A percentile compares a stretch with the other conserved stretches of the same genome.
Conservation (phyloP, 352 stramenopile species). For the Pythium guiyangense region DNA sequence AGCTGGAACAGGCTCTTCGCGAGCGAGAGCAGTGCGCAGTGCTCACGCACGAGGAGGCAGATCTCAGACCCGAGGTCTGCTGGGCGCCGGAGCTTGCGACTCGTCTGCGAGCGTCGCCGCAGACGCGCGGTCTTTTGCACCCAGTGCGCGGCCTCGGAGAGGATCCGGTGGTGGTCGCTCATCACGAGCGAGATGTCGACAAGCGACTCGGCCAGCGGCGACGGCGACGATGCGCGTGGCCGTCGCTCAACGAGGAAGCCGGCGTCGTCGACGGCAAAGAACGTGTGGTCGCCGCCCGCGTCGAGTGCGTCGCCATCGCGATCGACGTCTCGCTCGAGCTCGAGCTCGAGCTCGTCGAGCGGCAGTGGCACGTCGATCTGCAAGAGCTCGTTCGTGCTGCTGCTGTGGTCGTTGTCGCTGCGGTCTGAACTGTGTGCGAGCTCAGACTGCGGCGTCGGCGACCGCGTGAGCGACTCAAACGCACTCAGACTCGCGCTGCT, state of each 20-base stretch:
- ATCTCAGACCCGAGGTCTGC: conserved; percentile 44
- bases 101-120: neutral
- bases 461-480: conserved; percentile 24
- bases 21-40: conserved; percentile 50
- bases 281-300: neutral
- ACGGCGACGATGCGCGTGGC: conserved; percentile 13
- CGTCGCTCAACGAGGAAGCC: neutral
- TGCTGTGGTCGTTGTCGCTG: neutral
- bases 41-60: conserved; percentile 40
- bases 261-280: neutral
- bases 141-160: conserved; percentile 45
- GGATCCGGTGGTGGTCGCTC: conserved; percentile 63
- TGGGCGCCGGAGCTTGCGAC: conserved; percentile 1
- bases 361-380: conserved; percentile 1
- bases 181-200: conserved; percentile 75
- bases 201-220: conserved; percentile 48
- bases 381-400: neutral
- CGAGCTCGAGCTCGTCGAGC: conserved; percentile 13
- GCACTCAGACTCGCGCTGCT: conserved; percentile 36
- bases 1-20: conserved; percentile 43
- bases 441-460: conserved; percentile 19
- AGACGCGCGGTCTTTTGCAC: conserved; percentile 33
- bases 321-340: conserved; percentile 10
- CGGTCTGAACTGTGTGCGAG: neutral
- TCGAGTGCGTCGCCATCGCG: neutral